These are phyloP conservation scores for Aspergillus unguis DNA, from an alignment of 2,329 filamentous ascomycete genomes.

Conservation along the genomic window DNA sequence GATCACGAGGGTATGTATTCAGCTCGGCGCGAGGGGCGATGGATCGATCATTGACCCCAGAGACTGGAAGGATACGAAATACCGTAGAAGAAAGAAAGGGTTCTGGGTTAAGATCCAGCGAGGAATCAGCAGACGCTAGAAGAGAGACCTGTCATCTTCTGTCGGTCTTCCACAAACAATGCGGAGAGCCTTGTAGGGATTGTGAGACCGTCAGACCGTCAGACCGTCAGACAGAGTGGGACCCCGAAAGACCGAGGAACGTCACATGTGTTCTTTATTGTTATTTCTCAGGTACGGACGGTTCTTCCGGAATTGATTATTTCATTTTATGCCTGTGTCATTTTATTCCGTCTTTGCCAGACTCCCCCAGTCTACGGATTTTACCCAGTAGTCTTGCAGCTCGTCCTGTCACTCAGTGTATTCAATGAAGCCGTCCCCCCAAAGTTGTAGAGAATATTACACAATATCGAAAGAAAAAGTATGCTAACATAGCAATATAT, in stretches of 20 bases:
- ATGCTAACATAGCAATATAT: constrained; percentile 13
- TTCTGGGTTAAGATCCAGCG: neutral
- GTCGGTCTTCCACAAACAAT: constrained; percentile 3
- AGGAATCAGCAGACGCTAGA: neutral
- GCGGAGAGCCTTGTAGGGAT: constrained; percentile 3
- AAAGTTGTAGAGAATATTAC: constrained; percentile 14
- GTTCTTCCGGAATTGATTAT: neutral
- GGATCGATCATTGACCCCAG: neutral
- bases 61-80: neutral
- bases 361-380: neutral
- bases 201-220: neutral
- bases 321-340: neutral
- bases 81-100: neutral
- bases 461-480: constrained; percentile 14
- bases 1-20: neutral
- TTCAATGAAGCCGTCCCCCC: neutral
- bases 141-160: constrained; percentile 4
- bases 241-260: constrained; percentile 12
- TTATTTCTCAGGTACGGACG: constrained; percentile 4
- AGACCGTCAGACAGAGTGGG: constrained; percentile 1
- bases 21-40: neutral
- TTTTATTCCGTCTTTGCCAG: neutral
- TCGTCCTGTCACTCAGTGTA: constrained; percentile 3
- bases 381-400: constrained; percentile 1
- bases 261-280: constrained; percentile 5